A percentile compares a stretch with the other conserved stretches of the same genome.
Evolutionary conservation across 2,329 filamentous ascomycete genomes (phyloP).

Genomic region (Lojkania enalia): DNA sequence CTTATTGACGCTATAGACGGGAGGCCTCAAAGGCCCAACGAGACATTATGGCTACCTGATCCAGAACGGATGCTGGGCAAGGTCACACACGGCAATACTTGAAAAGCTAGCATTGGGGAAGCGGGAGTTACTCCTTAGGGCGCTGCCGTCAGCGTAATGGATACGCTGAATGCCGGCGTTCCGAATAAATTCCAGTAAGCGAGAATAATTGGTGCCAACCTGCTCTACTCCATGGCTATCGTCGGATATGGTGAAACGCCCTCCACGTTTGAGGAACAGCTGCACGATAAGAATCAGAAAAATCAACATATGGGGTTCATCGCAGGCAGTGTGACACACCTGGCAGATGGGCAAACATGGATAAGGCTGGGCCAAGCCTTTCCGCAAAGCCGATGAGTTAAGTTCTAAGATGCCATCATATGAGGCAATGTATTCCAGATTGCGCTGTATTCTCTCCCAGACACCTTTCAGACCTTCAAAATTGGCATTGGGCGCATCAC

Average conservation of each 20-base stretch:
- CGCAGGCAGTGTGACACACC: slow-evolving; percentile 53
- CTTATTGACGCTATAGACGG: background rate
- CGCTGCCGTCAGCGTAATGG: slow-evolving; percentile 38
- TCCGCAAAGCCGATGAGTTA: slow-evolving; percentile 84
- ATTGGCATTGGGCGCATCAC: slow-evolving; percentile 66
- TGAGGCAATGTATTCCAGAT: slow-evolving; percentile 68
- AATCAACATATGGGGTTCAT: slow-evolving; percentile 4
- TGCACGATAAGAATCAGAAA: slow-evolving; percentile 41
- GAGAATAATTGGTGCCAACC: slow-evolving; percentile 80
- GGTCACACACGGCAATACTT: slow-evolving; percentile 33
- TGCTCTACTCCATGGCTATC: slow-evolving; percentile 91
- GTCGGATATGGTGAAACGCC: slow-evolving; percentile 88
- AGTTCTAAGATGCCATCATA: slow-evolving; percentile 87
- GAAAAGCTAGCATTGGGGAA: slow-evolving; percentile 43
- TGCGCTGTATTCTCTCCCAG: slow-evolving; percentile 74
- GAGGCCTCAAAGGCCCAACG: background rate
- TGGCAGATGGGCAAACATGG: slow-evolving; percentile 77
- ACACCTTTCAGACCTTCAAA: slow-evolving; percentile 63
- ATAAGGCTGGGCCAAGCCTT: slow-evolving; percentile 90
- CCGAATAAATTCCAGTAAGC: slow-evolving; percentile 70
- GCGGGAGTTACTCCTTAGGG: slow-evolving; percentile 30
- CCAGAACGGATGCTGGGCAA: slow-evolving; percentile 38
- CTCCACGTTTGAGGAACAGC: slow-evolving; percentile 73
- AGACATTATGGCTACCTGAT: slow-evolving; percentile 17
- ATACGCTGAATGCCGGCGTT: slow-evolving; percentile 66